phyloP scores from a whole-genome alignment of 2,329 filamentous ascomycete genomes.

The Zalaria sp. region DNA sequence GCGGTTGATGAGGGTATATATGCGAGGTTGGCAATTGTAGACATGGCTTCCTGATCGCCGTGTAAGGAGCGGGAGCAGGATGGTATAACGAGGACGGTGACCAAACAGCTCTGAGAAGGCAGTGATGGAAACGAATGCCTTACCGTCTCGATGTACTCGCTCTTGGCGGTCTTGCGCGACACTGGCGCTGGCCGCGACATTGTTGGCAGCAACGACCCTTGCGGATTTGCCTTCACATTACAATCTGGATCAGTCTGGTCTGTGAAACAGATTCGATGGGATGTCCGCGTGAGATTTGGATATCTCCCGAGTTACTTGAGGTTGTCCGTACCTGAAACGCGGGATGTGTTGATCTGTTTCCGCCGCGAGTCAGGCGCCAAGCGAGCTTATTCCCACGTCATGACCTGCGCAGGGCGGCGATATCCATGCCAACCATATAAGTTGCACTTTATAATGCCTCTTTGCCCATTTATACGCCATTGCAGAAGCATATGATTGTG shows the following conservation, averaged over 20 bases:
- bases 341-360: no score
- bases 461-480: no score
- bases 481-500: no score
- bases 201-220: not conserved
- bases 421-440: no score
- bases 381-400: no score
- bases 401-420: no score
- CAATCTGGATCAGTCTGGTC: not conserved
- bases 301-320: no score
- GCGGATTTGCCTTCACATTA: not conserved
- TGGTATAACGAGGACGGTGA: not conserved
- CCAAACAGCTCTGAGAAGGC: not conserved
- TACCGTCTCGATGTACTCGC: slow-evolving; percentile 96
- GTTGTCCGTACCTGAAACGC: no score
- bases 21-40: not conserved
- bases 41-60: not conserved
- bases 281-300: no score
- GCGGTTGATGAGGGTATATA: not conserved
- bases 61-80: not conserved
- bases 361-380: no score
- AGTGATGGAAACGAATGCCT: slow-evolving; percentile 11
- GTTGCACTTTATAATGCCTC: no score
- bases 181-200: slow-evolving; percentile 28
- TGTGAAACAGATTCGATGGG: no score
- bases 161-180: slow-evolving; percentile 52